These are phyloP conservation scores for Calonectria honghensis DNA, from an alignment of 2,329 filamentous ascomycete genomes.

Conservation along the genomic window DNA sequence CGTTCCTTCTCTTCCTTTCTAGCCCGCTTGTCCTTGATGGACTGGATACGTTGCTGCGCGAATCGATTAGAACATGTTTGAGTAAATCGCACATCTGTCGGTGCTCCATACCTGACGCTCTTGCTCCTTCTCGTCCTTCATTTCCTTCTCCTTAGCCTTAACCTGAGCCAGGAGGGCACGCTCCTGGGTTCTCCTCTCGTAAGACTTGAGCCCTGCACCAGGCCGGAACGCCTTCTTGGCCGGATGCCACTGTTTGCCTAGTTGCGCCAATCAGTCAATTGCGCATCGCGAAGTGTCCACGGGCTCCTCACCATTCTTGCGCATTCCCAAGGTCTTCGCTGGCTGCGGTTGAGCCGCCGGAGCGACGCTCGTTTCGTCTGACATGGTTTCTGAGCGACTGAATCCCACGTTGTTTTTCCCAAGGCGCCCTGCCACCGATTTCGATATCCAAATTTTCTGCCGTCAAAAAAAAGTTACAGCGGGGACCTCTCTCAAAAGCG, in stretches of 20 bases:
- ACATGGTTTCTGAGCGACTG: conserved; percentile 62
- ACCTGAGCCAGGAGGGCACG: conserved; percentile 82
- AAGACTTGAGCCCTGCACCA: conserved; percentile 84
- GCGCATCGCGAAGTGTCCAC: background rate
- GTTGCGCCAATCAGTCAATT: conserved; percentile 36
- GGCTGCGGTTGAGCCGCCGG: conserved; percentile 60
- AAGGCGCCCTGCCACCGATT: conserved; percentile 30
- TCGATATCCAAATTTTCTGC: conserved; percentile 55
- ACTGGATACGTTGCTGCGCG: conserved; percentile 81
- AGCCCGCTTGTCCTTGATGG: conserved; percentile 88
- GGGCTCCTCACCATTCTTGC: conserved; percentile 82
- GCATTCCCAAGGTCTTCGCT: conserved; percentile 77
- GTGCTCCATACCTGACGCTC: conserved; percentile 87
- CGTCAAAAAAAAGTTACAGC: conserved; percentile 53
- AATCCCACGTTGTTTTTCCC: conserved; percentile 40
- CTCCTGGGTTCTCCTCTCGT: conserved; percentile 83
- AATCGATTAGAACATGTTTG: conserved; percentile 38
- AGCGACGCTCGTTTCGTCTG: conserved; percentile 57
- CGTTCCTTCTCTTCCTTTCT: conserved; percentile 95
- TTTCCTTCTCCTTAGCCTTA: conserved; percentile 95
- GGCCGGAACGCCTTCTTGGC: conserved; percentile 91
- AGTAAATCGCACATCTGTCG: background rate
- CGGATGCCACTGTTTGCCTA: conserved; percentile 96
- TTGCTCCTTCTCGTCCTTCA: conserved; percentile 97
- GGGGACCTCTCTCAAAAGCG: conserved; percentile 46